Evolutionary conservation across 1,284 basidiomycete genomes (phyloP).

Genomic region (Leccinum subfulvum): DNA sequence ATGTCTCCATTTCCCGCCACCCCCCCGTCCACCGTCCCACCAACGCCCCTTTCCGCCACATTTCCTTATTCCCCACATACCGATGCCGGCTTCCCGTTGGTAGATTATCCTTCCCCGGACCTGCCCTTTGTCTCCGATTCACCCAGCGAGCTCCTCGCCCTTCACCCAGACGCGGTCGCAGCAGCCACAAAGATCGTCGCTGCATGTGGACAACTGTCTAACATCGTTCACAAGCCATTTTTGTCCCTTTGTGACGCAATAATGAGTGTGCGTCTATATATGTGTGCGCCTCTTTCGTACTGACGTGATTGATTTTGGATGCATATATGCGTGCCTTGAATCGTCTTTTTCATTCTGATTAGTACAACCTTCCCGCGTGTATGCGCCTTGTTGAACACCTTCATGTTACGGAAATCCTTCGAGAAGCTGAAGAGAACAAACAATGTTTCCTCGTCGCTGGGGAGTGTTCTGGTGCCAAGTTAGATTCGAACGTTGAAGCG

Average conservation of each 20-base stretch:
- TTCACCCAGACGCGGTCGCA: conserved; percentile 54
- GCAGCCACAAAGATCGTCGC: conserved; percentile 65
- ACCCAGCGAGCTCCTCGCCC: conserved; percentile 50
- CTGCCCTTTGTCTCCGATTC: conserved; percentile 45
- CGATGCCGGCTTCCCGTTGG: conserved; percentile 1
- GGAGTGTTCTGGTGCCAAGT: neutral
- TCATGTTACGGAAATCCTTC: conserved; percentile 63
- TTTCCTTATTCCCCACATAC: conserved; percentile 19
- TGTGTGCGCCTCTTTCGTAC: neutral
- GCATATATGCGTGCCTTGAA: conserved; percentile 15
- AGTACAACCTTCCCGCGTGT: conserved; percentile 73
- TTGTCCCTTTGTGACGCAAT: conserved; percentile 63
- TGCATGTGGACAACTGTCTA: conserved; percentile 63
- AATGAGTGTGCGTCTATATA: conserved; percentile 52
- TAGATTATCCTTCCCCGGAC: conserved; percentile 65
- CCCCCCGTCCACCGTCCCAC: conserved; percentile 29
- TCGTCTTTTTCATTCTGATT: neutral
- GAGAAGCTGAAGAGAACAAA: conserved; percentile 47
- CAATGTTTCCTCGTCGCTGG: neutral
- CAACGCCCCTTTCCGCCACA: conserved; percentile 27
- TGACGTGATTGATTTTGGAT: conserved; percentile 6
- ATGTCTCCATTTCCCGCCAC: conserved; percentile 24
- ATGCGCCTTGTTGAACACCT: conserved; percentile 66
- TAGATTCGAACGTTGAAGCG: neutral
- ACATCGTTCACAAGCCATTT: conserved; percentile 64